Evolutionary conservation across 768 basidiomycete genomes (phyloP).

Genomic region (Suillus fuscotomentosus): DNA sequence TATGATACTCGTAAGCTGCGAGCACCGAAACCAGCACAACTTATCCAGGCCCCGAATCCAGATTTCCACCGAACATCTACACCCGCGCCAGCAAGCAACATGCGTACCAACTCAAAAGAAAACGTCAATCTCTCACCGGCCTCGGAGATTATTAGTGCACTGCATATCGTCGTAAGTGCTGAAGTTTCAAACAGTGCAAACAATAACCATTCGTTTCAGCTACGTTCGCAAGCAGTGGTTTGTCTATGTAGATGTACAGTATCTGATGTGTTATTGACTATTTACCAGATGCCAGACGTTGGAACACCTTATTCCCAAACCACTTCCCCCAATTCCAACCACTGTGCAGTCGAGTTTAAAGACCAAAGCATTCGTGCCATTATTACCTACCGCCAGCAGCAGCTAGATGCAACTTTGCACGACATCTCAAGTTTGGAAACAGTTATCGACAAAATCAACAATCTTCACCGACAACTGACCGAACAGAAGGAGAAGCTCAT

Average conservation of each 20-base stretch:
- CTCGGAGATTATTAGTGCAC: background rate
- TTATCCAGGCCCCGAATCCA: too few relatives aligned
- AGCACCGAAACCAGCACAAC: too few relatives aligned
- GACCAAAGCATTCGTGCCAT: background rate
- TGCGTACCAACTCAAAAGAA: background rate
- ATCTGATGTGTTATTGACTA: background rate
- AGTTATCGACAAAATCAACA: constrained; percentile 12
- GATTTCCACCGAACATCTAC: too few relatives aligned
- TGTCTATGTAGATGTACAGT: background rate
- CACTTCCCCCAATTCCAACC: background rate
- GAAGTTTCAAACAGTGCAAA: background rate
- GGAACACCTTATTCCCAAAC: background rate
- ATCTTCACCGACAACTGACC: constrained; percentile 12
- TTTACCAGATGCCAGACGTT: background rate
- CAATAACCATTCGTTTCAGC: background rate
- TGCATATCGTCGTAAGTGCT: background rate
- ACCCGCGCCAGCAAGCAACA: background rate
- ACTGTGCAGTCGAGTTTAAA: background rate
- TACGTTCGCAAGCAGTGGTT: background rate
- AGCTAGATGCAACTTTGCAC: background rate
- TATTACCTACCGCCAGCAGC: background rate
- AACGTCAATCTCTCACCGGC: background rate
- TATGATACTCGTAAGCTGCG: too few relatives aligned
- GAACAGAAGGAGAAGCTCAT: constrained; percentile 10
- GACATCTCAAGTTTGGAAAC: background rate